Conservation (phyloP, 2,329 filamentous ascomycete species). For the Atkinsonella hypoxylon region DNA sequence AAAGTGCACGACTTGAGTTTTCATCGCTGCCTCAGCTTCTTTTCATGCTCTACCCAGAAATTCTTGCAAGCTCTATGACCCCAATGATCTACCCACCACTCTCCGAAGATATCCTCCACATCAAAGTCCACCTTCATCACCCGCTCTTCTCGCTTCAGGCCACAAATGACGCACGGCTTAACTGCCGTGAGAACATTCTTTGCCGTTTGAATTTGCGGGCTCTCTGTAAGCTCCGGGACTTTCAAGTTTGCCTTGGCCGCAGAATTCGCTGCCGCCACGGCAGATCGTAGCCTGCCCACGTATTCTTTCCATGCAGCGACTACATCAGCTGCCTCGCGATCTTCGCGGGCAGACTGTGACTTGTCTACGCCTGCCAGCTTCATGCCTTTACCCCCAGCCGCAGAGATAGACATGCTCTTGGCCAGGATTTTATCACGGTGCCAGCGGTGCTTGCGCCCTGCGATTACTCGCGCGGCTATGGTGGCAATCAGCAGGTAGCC, state of each 20-base stretch:
- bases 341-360: slow-evolving; percentile 68
- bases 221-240: slow-evolving; percentile 61
- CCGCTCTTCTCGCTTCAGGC: slow-evolving; percentile 77
- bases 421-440: slow-evolving; percentile 76
- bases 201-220: slow-evolving; percentile 54
- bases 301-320: slow-evolving; percentile 63
- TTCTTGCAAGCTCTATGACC: slow-evolving; percentile 67
- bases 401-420: slow-evolving; percentile 81
- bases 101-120: slow-evolving; percentile 83
- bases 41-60: slow-evolving; percentile 75
- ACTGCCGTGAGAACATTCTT: slow-evolving; percentile 64
- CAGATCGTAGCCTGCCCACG: slow-evolving; percentile 61
- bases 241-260: slow-evolving; percentile 38
- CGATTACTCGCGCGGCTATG: slow-evolving; percentile 69
- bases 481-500: slow-evolving; percentile 51
- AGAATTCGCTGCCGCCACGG: slow-evolving; percentile 55
- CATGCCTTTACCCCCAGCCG: slow-evolving; percentile 70
- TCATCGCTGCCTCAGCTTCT: slow-evolving; percentile 55
- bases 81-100: slow-evolving; percentile 94
- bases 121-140: slow-evolving; percentile 62
- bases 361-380: slow-evolving; percentile 82
- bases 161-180: slow-evolving; percentile 74
- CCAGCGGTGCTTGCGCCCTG: slow-evolving; percentile 79
- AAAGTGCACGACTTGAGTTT: not conserved
- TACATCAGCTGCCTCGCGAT: slow-evolving; percentile 72